Evolutionary conservation across 306 rosid species (phyloP).

Genomic region (Clitoria ternatea): DNA sequence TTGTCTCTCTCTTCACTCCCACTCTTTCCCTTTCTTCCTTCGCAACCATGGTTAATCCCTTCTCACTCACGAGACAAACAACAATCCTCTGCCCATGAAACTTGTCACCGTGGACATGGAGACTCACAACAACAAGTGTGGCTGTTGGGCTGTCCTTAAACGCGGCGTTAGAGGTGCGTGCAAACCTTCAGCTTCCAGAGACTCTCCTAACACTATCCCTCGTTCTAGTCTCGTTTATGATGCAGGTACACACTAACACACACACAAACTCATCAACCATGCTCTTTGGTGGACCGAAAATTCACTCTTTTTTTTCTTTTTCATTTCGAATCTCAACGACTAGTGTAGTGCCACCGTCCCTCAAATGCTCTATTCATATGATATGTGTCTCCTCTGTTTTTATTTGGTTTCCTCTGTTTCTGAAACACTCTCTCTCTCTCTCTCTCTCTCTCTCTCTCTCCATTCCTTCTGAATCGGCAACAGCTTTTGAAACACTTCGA

Average conservation of each 20-base stretch:
- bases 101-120: conserved; percentile 56
- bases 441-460: too few species aligned
- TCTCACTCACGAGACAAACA: background rate
- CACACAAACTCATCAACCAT: background rate
- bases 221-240: conserved; percentile 90
- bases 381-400: conserved; percentile 21
- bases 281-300: background rate
- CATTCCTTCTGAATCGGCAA: background rate
- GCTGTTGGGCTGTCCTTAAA: conserved; percentile 84
- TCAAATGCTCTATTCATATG: conserved; percentile 25
- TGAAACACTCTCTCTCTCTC: too few species aligned
- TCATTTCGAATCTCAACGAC: background rate
- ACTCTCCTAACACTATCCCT: conserved; percentile 81
- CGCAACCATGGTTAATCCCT: conserved; percentile 21
- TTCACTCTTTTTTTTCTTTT: background rate
- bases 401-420: background rate
- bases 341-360: conserved; percentile 1
- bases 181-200: conserved; percentile 72
- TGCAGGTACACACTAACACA: conserved; percentile 48
- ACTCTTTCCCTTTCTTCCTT: background rate
- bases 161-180: conserved; percentile 80
- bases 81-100: conserved; percentile 45
- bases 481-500: background rate
- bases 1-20: conserved; percentile 16
- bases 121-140: conserved; percentile 72